These are phyloP conservation scores for Alternaria sp. DNA, from an alignment of 2,329 filamentous ascomycete genomes.

Conservation along the genomic window DNA sequence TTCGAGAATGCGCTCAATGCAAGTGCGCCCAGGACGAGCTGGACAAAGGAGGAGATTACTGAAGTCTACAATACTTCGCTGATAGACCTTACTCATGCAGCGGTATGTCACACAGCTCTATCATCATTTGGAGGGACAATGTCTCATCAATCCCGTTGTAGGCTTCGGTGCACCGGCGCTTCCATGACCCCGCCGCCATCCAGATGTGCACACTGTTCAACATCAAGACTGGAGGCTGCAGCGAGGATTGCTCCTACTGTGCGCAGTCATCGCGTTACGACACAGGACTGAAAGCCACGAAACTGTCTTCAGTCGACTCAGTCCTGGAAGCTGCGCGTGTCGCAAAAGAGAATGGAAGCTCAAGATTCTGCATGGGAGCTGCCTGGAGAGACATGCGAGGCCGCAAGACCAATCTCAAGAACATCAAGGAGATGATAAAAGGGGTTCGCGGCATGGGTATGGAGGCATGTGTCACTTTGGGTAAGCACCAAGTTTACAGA, in stretches of 20 bases:
- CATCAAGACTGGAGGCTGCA: constrained; percentile 93
- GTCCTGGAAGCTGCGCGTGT: constrained; percentile 79
- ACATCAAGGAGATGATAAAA: constrained; percentile 84
- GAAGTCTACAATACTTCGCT: constrained; percentile 82
- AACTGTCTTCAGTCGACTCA: constrained; percentile 78
- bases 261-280: constrained; percentile 83
- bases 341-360: constrained; percentile 83
- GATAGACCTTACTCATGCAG: constrained; percentile 77
- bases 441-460: constrained; percentile 82
- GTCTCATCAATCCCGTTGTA: constrained; percentile 44
- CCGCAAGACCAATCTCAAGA: constrained; percentile 80
- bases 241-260: constrained; percentile 92
- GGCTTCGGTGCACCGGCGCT: constrained; percentile 80
- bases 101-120: constrained; percentile 56
- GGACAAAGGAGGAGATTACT: constrained; percentile 81
- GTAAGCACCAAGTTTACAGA: constrained; percentile 73
- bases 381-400: constrained; percentile 95
- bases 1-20: constrained; percentile 63
- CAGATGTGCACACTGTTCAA: constrained; percentile 96
- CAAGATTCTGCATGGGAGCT: constrained; percentile 93
- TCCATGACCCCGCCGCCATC: constrained; percentile 82
- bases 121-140: neutral
- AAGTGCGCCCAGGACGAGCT: constrained; percentile 69
- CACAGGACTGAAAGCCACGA: constrained; percentile 79
- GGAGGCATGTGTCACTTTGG: constrained; percentile 92